Percentiles rank a stretch among this genome's conserved stretches.
These are phyloP conservation scores for Zygotorulaspora florentina DNA, from an alignment of 805 yeast genomes.

Conservation along the genomic window DNA sequence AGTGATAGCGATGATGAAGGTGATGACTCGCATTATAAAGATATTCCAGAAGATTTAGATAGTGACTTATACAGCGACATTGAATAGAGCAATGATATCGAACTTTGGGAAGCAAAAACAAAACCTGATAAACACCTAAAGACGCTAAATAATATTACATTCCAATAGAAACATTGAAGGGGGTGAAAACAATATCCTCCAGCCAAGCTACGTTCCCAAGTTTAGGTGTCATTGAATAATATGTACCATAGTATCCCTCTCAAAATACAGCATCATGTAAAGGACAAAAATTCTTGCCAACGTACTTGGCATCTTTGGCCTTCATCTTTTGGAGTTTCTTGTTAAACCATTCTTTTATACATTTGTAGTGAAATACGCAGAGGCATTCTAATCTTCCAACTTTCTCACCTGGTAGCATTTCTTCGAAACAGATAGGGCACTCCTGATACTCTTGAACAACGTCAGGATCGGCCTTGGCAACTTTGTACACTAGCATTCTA, in stretches of 20 bases:
- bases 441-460: slow-evolving; percentile 50
- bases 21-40: slow-evolving; percentile 38
- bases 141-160: background rate
- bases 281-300: slow-evolving; percentile 45
- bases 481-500: slow-evolving; percentile 77
- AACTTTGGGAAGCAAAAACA: background rate
- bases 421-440: slow-evolving; percentile 93
- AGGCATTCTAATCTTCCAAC: slow-evolving; percentile 91
- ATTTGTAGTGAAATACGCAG: slow-evolving; percentile 87
- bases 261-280: slow-evolving; percentile 41
- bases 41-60: slow-evolving; percentile 43
- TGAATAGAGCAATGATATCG: slow-evolving; percentile 24
- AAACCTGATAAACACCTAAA: background rate
- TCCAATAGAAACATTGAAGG: background rate
- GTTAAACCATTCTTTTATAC: slow-evolving; percentile 89
- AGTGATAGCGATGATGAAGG: slow-evolving; percentile 34
- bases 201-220: background rate
- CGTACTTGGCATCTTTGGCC: slow-evolving; percentile 14
- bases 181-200: background rate
- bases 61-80: slow-evolving; percentile 46
- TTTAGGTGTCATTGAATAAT: background rate
- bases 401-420: slow-evolving; percentile 75
- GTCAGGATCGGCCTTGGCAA: slow-evolving; percentile 29
- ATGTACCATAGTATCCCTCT: slow-evolving; percentile 3
- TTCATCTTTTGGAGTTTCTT: slow-evolving; percentile 55